phyloP scores from a whole-genome alignment of 2,329 filamentous ascomycete species.

The Ascosphaera aggregata region DNA sequence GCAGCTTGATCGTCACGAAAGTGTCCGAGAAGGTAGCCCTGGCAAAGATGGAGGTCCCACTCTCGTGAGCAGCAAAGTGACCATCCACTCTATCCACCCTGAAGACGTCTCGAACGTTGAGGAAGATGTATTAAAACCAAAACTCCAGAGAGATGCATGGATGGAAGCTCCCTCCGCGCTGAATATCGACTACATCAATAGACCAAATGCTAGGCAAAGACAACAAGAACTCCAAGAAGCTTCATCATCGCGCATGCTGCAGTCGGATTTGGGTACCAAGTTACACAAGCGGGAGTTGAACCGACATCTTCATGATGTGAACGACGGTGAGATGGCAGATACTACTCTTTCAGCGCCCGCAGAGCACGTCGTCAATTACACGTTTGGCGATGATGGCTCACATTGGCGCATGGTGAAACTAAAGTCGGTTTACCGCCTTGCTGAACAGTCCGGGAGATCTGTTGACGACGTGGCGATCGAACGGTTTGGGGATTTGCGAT shows the following conservation, averaged over 20 bases:
- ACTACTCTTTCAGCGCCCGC: slow-evolving; percentile 19
- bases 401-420: slow-evolving; percentile 95
- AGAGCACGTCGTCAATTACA: slow-evolving; percentile 48
- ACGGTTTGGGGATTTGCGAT: slow-evolving; percentile 54
- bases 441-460: slow-evolving; percentile 45
- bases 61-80: slow-evolving; percentile 6
- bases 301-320: slow-evolving; percentile 37
- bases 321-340: slow-evolving; percentile 31
- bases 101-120: slow-evolving; percentile 8
- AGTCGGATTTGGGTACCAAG: slow-evolving; percentile 40
- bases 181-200: slow-evolving; percentile 50
- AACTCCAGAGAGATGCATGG: slow-evolving; percentile 59
- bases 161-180: slow-evolving; percentile 74
- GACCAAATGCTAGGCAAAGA: slow-evolving; percentile 32
- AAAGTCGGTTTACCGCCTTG: slow-evolving; percentile 58
- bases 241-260: slow-evolving; percentile 17
- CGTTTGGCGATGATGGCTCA: slow-evolving; percentile 70
- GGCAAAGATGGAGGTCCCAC: slow-evolving; percentile 8
- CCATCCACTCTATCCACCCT: slow-evolving; percentile 5
- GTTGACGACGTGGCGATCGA: slow-evolving; percentile 69
- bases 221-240: slow-evolving; percentile 27
- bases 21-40: slow-evolving; percentile 9
- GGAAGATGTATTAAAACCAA: slow-evolving; percentile 21
- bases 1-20: slow-evolving; percentile 5
- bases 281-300: slow-evolving; percentile 71